Evolutionary conservation across 179 eudicot species (phyloP), one percentile per base, ranked within the genome.

Genomic region (Spergularia azorica): DNA sequence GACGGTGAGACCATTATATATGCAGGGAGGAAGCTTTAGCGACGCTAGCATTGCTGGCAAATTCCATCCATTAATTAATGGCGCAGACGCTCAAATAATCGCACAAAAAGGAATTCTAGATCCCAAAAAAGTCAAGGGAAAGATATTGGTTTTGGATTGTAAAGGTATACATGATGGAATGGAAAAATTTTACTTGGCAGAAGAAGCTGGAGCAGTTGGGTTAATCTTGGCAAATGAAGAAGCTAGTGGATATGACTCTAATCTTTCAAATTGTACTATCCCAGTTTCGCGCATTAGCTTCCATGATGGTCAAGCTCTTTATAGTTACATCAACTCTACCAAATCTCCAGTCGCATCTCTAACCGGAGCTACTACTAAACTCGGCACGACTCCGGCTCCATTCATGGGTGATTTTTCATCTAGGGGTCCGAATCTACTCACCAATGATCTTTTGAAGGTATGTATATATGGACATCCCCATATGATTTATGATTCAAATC

Each of bases 361-460:
- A 26, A 39, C 70, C 26, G 26, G 18, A 10, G 55, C 41, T 6
- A 48, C 43, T 15, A 67, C 26, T 1, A n/a, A 36, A 74, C 6
- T 67, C 36, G 66, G 66, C 32, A 60, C 70, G 10, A 82, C 79
- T 39, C 86, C 86, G 41, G 82, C 89, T 75, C 87, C 87, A 14
- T 1, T 38, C 50, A 80, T 84, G 82, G 84, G 87, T 46, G 10
- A 55, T 20, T 84, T 84, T 77, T 84, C 87, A 26, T 84, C 87
- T 26, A 67, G 78, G 68, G 89, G 87, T 21, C 43, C 43, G 5
- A 41, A 41, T 41, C 5, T 41, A 5, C 2, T 41, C 2, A 41
- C 43, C 43, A 2, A 2, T 41, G 3, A 41, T 2, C 2, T 41
- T 41, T 43, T 43, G 48, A 43, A 43, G 48, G 48, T 43, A 4